A percentile compares a stretch with the other conserved stretches of the same genome.
Conservation (phyloP, 2,329 filamentous ascomycete species). For the Dissoconium aciculare region DNA sequence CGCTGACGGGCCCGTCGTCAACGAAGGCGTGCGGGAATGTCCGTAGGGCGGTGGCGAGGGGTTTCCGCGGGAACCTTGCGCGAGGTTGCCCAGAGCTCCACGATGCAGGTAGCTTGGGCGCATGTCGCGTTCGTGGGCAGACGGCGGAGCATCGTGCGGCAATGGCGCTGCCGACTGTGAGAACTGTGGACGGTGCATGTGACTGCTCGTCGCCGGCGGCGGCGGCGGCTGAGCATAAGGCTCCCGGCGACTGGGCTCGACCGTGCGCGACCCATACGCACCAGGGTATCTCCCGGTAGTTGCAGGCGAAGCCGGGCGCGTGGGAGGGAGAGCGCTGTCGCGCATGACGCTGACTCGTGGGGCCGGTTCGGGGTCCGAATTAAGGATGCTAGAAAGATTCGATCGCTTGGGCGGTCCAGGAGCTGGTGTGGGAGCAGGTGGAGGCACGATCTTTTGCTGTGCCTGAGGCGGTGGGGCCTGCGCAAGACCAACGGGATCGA, state of each 20-base stretch:
- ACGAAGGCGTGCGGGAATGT: slow-evolving; percentile 23
- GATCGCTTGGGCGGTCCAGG: slow-evolving; percentile 25
- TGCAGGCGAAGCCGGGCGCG: slow-evolving; percentile 16
- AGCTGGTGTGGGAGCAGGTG: slow-evolving; percentile 14
- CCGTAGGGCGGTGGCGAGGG: slow-evolving; percentile 24
- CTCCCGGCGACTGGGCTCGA: slow-evolving; percentile 13
- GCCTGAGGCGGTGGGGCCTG: too few relatives aligned
- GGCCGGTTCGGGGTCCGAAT: slow-evolving; percentile 22
- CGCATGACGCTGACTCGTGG: slow-evolving; percentile 17
- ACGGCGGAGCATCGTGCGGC: slow-evolving; percentile 15
- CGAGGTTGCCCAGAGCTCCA: slow-evolving; percentile 16
- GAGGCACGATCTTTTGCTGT: too few relatives aligned
- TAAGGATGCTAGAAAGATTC: slow-evolving; percentile 23
- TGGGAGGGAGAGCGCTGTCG: slow-evolving; percentile 13
- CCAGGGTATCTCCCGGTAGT: slow-evolving; percentile 8
- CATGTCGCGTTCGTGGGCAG: slow-evolving; percentile 19
- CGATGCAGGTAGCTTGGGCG: slow-evolving; percentile 20
- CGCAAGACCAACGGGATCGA: too few relatives aligned
- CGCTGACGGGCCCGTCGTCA: slow-evolving; percentile 12
- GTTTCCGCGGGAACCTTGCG: slow-evolving; percentile 17
- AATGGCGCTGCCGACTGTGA: slow-evolving; percentile 13
- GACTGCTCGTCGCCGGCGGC: slow-evolving; percentile 11
- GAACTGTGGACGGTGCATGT: slow-evolving; percentile 14
- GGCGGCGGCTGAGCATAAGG: slow-evolving; percentile 17
- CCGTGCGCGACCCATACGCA: slow-evolving; percentile 8